Base-by-base conservation (phyloP, 495 filamentous ascomycete genomes). In the Pyrenula aspistea region DNA sequence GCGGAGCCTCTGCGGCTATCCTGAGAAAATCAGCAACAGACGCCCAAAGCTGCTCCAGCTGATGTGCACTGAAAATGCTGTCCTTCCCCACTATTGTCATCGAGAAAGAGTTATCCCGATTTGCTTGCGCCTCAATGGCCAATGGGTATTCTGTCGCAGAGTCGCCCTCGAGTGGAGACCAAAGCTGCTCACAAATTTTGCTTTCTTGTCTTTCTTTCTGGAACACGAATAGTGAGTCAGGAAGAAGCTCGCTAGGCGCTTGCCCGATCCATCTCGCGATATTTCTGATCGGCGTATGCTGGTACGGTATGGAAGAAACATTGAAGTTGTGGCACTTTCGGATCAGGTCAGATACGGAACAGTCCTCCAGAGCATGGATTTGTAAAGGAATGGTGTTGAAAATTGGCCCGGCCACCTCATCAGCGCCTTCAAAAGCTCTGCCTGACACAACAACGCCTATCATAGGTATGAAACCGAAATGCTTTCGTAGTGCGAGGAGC, bases 341-440 rank as follows among this genome's bases (percentile, higher is more conserved):
- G 21, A 86, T 66, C 1, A 86, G 60, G 0, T 73, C 71, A 12
- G 65, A 58, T 76, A 77, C 83, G 10, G 69, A 81, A 15, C 76
- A 70, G n/a, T 68, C 53, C 15, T 68, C 60, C 23, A 70, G 62
- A 10, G 78, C 55, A 10, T 75, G 64, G 12, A 84, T 65, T 42
- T 75, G 69, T 62, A 85, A 86, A 8, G 91, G 88, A 0, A 96
- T 73, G 0, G 91, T 96, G 67, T 96, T 97, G 76, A 97, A 95
- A 2, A 95, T 67, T 0, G 92, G 92, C 0, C 93, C 93, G 54
- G 91, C 79, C 8, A 86, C 77, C 10, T 75, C 68, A 31, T 95
- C 89, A 12, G 83, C 78, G 0, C 73, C 77, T 24, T 84, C 77
- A 1, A 95, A 75, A 11, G 79, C 74, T 54, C 88, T 75, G 1